Evolutionary conservation across 306 rosid species (phyloP).

Genomic region (Carpinus fangiana): DNA sequence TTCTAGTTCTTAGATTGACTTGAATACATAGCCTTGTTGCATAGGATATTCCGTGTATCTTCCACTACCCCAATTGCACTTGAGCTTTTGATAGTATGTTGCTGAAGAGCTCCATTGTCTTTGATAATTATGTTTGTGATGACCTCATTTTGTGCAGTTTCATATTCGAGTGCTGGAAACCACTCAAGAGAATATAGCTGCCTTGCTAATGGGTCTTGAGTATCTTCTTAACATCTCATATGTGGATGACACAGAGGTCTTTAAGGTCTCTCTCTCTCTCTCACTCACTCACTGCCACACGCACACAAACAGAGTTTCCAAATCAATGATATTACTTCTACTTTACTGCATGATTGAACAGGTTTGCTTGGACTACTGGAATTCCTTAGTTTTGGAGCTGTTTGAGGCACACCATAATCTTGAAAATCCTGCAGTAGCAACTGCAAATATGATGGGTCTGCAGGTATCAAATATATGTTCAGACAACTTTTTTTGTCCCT

Average conservation of each 20-base stretch:
- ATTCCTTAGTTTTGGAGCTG: constrained; percentile 77
- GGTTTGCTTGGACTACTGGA: constrained; percentile 99
- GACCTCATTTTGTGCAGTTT: constrained; percentile 43
- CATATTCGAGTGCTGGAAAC: constrained; percentile 83
- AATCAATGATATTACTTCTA: background rate
- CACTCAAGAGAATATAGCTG: constrained; percentile 70
- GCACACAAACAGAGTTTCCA: background rate
- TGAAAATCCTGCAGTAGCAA: constrained; percentile 49
- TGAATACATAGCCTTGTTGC: background rate
- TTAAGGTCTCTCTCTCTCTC: constrained; percentile 57
- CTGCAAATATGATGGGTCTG: constrained; percentile 65
- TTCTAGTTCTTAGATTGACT: too few species aligned
- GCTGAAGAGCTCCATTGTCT: background rate
- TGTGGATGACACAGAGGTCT: constrained; percentile 95
- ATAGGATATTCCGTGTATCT: background rate
- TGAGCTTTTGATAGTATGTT: constrained; percentile 1
- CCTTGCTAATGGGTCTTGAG: constrained; percentile 87
- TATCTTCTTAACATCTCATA: constrained; percentile 91
- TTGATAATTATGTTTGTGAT: background rate
- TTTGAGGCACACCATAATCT: constrained; percentile 52
- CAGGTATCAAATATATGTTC: constrained; percentile 37
- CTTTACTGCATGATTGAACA: constrained; percentile 31
- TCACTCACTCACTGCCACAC: background rate
- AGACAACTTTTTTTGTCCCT: background rate
- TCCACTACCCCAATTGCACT: background rate